phyloP scores from a whole-genome alignment of 768 basidiomycete genomes.

The Pulveroboletus ravenelii region DNA sequence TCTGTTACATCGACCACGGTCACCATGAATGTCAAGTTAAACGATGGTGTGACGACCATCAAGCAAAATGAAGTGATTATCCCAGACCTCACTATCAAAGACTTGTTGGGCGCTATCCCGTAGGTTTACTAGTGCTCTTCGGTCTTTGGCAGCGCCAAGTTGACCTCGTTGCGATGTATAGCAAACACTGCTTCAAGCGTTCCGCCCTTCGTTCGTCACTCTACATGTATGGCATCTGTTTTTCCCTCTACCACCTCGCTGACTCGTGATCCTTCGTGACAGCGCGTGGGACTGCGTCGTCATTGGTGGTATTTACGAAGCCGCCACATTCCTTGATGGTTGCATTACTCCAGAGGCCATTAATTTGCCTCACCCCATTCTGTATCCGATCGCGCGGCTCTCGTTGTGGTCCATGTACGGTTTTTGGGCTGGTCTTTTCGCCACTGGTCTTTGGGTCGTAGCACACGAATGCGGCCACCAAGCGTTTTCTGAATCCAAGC shows the following conservation, averaged over 20 bases:
- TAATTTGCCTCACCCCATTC: conserved; percentile 52
- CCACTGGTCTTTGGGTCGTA: conserved; percentile 91
- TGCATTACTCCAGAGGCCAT: conserved; percentile 54
- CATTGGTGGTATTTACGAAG: conserved; percentile 64
- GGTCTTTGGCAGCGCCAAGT: background rate
- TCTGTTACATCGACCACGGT: conserved; percentile 10
- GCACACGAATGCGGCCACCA: conserved; percentile 97
- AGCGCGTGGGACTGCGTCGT: conserved; percentile 75
- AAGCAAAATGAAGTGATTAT: conserved; percentile 63
- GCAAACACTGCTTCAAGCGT: conserved; percentile 85
- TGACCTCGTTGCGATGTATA: conserved; percentile 23
- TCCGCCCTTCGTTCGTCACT: conserved; percentile 73
- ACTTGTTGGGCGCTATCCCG: conserved; percentile 81
- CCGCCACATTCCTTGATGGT: conserved; percentile 58
- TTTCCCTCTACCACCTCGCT: conserved; percentile 1
- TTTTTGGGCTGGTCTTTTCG: conserved; percentile 79
- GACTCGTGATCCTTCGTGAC: conserved; percentile 8
- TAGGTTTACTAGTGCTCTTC: conserved; percentile 35
- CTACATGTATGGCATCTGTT: conserved; percentile 58
- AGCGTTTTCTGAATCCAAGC: conserved; percentile 89
- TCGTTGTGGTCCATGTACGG: conserved; percentile 77
- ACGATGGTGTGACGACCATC: conserved; percentile 27
- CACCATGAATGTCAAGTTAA: conserved; percentile 16
- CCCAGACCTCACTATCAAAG: conserved; percentile 85
- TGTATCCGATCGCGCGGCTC: conserved; percentile 59